Evolutionary conservation across 176 grass and related monocot genomes (phyloP).

Genomic region (Cenchrus fungigraminus): DNA sequence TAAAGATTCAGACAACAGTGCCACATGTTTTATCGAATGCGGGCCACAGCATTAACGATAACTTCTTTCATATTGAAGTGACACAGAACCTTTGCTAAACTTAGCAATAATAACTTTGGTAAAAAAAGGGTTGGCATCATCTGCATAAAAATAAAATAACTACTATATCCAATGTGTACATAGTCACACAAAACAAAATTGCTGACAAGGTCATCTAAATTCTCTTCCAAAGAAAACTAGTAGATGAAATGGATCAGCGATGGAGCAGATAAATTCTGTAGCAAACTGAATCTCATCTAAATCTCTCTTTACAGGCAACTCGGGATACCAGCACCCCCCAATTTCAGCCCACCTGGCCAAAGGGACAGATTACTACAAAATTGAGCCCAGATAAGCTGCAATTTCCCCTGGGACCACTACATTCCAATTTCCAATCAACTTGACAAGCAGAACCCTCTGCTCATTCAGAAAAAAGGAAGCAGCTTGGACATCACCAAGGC

Average conservation of each 20-base stretch:
- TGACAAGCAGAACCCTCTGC: neutral
- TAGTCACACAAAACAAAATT: neutral
- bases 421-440: neutral
- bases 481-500: neutral
- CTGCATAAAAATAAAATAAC: neutral
- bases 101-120: neutral
- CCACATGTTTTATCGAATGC: neutral
- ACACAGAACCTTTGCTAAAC: conserved; percentile 2
- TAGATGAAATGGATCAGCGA: too few relatives aligned
- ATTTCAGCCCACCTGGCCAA: conserved; percentile 6
- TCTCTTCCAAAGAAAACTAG: neutral
- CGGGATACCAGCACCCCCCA: neutral
- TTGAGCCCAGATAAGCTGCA: neutral
- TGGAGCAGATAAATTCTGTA: neutral
- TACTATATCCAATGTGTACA: neutral
- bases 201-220: neutral
- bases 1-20: neutral
- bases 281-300: neutral
- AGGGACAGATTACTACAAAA: conserved; percentile 27
- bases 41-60: neutral
- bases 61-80: neutral
- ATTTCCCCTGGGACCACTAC: neutral
- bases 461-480: neutral
- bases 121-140: neutral
- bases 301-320: neutral